Base-by-base conservation (phyloP, 768 basidiomycete genomes). In the Rhodosporidiobolus odoratus region DNA sequence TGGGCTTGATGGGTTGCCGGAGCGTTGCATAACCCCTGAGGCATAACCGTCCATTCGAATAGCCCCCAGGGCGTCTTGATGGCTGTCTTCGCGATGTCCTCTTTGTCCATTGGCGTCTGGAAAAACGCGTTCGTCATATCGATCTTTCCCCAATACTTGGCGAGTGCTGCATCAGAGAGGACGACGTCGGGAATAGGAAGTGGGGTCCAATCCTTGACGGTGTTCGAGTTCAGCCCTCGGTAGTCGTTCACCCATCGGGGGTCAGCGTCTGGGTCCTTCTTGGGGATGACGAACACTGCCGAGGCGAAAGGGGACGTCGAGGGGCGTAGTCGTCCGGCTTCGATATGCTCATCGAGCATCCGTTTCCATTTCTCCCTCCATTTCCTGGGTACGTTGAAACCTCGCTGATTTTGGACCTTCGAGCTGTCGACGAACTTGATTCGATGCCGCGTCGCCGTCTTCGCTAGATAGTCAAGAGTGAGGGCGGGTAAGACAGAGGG, bases 1-100 rank as follows among this genome's bases (percentile, higher is more conserved):
- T 58, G 58, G 4, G 17, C 2, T 63, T 75, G 75, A 40, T 71
- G 69, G 32, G 68, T 71, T 0, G 75, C 75, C 9, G 71, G 75
- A n/a, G 74, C 71, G 59, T 75, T 75, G 56, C 58, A 52, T 35
- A 71, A 60, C 17, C 69, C 69, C 17, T 66, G 56, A 25, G 69
- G 64, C 69, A 71, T 71, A 35, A 72, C 67, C 9, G 34, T 25
- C 58, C 57, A 72, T 30, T 75, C 65, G 65, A 56, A 72, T 7
- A 66, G 64, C 6, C 74, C 74, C 60, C 68, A 72, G 3, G 59
- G 58, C 15, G 61, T 67, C 58, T 50, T 59, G 71, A 75, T 61
- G 2, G 75, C 71, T 3, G 71, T 73, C 48, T 75, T 72, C 50
- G 56, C 62, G 47, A 69, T 71, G 59, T 75, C 65, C 16, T 65